Base-by-base conservation (phyloP, 805 yeast genomes). In the Yamadazyma kitorensis region DNA sequence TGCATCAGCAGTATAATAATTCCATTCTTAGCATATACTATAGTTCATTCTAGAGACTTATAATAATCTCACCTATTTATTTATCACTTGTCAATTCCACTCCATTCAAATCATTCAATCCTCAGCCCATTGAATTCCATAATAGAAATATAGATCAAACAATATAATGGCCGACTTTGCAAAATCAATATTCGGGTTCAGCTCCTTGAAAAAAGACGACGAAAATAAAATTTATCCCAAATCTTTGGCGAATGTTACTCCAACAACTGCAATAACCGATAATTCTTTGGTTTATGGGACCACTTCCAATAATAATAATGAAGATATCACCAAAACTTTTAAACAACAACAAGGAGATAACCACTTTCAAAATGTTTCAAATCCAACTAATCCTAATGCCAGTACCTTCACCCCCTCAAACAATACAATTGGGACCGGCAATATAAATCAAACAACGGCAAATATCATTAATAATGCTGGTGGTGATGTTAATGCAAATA, bases 221-320 rank as follows among this genome's bases (percentile, higher is more conserved):
- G 35, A 37, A 28, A 17, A 21, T 17, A 40, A 39, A 27, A 34
- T 38, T 17, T 37, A 37, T 31, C 71, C 71, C 24, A 65, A 62
- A 37, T 58, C 65, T 14, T 54, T 67, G 34, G 55, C 61, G 22
- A 43, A 43, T 30, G 61, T 58, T 1, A 66, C 78, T 4, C 48
- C 48, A 85, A 81, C 91, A 2, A 82, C 85, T 2, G 88, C 88
- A 0, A 58, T 82, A 7, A 69, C 79, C 30, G 74, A 75, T 40
- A 72, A 71, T 37, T 72, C 82, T 2, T 70, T 78, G 56, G 89
- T 76, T 2, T 74, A 80, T 56, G 89, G 88, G 2, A 81, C 87
- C 4, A 81, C 47, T 37, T 33, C 33, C 3, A 32, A 37, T 22
- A 27, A 22, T 17, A 19, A 20, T 14, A 25, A 26, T 22, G 37